Conservation (phyloP, 768 basidiomycete genomes). For the Lentinus tigrinus region DNA sequence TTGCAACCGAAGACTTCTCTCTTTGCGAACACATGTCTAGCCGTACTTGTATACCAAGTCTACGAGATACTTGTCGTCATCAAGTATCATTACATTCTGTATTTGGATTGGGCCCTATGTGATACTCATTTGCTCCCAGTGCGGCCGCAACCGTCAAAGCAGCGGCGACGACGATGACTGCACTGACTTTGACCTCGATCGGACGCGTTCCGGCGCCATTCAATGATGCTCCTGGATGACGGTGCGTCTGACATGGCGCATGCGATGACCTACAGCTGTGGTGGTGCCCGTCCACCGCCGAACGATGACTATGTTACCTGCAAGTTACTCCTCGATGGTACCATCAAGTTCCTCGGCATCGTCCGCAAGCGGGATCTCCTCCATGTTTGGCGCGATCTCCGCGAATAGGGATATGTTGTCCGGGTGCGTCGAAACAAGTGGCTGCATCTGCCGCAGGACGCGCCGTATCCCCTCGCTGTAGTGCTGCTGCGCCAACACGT, state of each 20-base stretch:
- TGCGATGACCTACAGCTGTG: conserved; percentile 33
- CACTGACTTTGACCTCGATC: conserved; percentile 48
- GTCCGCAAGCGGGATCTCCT: background rate
- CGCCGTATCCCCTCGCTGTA: background rate
- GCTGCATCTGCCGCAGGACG: background rate
- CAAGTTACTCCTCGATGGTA: too few species aligned
- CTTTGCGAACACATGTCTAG: too few species aligned
- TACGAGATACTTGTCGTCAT: too few species aligned
- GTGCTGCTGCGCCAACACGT: background rate
- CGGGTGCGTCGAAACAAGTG: background rate
- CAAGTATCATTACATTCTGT: too few species aligned
- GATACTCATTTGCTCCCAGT: conserved; percentile 8
- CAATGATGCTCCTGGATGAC: conserved; percentile 58
- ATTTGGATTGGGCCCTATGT: too few species aligned
- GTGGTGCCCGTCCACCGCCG: conserved; percentile 45
- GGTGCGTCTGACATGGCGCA: conserved; percentile 29
- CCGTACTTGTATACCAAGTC: too few species aligned
- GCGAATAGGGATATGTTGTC: background rate
- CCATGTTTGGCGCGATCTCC: background rate
- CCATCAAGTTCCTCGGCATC: conserved; percentile 1
- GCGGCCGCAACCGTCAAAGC: conserved; percentile 23
- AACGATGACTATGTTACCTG: too few species aligned
- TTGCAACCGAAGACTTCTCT: too few species aligned
- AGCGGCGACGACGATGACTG: conserved; percentile 37
- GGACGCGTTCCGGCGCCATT: conserved; percentile 62